Evolutionary conservation across 306 rosid genomes (phyloP).

Genomic region (Cyamopsis tetragonoloba): DNA sequence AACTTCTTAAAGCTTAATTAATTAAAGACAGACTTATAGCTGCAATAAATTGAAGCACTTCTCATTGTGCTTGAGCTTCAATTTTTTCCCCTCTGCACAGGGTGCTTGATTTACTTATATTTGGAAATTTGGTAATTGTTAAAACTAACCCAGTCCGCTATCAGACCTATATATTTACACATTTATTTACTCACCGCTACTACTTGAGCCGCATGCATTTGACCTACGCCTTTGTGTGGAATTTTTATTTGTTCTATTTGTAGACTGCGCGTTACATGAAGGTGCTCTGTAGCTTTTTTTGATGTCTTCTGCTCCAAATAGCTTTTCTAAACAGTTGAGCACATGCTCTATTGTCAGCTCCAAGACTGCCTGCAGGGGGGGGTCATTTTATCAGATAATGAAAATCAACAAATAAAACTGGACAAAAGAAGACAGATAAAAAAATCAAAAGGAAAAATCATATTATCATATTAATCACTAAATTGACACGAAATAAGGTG

Average conservation of each 20-base stretch:
- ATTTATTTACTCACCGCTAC: conserved; percentile 45
- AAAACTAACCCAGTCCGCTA: conserved; percentile 23
- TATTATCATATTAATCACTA: background rate
- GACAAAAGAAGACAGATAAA: conserved; percentile 1
- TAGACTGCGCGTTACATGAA: conserved; percentile 32
- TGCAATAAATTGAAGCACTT: background rate
- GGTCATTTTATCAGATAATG: too few relatives aligned
- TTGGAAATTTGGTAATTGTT: too few relatives aligned
- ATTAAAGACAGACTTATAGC: background rate
- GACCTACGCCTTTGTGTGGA: conserved; percentile 27
- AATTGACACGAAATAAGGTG: background rate
- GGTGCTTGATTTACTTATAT: background rate
- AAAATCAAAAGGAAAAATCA: conserved; percentile 4
- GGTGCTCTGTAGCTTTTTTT: conserved; percentile 18
- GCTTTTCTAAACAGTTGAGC: conserved; percentile 54
- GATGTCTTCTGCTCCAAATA: conserved; percentile 42
- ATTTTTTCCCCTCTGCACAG: background rate
- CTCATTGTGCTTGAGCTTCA: background rate
- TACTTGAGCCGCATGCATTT: conserved; percentile 30
- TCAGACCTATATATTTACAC: background rate
- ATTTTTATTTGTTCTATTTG: conserved; percentile 26
- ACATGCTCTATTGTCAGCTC: conserved; percentile 58
- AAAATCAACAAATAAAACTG: background rate
- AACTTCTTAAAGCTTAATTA: background rate
- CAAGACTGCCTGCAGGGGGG: conserved; percentile 52